Evolutionary conservation across 257 asterid genomes (phyloP).

Genomic region (Fraxinus americana): DNA sequence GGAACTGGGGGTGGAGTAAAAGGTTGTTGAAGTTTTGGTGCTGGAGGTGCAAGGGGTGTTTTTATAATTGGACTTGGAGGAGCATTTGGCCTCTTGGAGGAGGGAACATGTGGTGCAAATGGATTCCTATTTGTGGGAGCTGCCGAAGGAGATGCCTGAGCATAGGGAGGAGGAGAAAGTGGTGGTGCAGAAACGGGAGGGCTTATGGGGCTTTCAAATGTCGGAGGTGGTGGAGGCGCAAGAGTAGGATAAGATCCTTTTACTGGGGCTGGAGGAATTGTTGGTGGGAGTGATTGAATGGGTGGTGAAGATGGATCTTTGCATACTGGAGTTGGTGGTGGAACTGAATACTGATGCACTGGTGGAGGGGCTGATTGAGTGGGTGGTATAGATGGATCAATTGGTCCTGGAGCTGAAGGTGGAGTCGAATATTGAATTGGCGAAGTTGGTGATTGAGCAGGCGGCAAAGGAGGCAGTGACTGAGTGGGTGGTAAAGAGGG

Average conservation of each 20-base stretch:
- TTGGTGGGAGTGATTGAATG: constrained; percentile 10
- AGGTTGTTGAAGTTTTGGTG: constrained; percentile 15
- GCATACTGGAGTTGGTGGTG: constrained; percentile 20
- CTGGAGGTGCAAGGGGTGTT: constrained; percentile 28
- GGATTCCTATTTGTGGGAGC: not conserved
- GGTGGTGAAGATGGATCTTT: constrained; percentile 23
- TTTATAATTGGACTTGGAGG: constrained; percentile 13
- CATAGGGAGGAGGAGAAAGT: constrained; percentile 7
- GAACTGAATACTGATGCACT: constrained; percentile 3
- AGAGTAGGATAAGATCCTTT: constrained; percentile 1
- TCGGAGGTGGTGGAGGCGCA: not conserved
- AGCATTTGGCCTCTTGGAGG: constrained; percentile 14
- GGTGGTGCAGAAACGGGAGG: constrained; percentile 16
- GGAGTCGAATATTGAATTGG: not conserved
- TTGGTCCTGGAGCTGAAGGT: constrained; percentile 7
- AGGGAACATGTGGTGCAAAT: constrained; percentile 9
- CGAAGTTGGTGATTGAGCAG: not conserved
- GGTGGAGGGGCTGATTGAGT: constrained; percentile 21
- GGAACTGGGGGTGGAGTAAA: constrained; percentile 12
- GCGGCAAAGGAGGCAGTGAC: not conserved
- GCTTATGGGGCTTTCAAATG: constrained; percentile 6
- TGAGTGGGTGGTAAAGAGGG: constrained; percentile 1
- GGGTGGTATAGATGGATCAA: constrained; percentile 19
- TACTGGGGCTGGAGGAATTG: constrained; percentile 21
- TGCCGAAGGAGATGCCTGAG: constrained; percentile 1